phyloP scores from a whole-genome alignment of 208 protist species.

The Wallacemonas sp. region DNA sequence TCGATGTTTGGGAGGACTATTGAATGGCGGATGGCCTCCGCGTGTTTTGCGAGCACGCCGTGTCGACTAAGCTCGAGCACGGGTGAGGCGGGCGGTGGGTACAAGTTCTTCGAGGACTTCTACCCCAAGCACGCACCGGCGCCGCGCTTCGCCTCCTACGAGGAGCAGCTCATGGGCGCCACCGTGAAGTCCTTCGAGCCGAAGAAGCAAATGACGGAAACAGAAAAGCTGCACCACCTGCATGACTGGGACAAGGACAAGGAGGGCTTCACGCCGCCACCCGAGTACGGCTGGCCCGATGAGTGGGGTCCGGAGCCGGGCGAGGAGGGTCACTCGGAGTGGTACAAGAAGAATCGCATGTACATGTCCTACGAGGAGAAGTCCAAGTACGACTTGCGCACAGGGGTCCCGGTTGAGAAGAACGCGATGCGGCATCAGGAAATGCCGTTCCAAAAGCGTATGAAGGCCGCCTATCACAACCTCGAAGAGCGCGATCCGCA shows the following conservation, averaged over 20 bases:
- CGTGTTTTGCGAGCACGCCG: neutral
- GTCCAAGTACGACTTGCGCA: conserved; percentile 73
- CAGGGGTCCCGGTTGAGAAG: conserved; percentile 82
- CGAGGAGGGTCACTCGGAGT: conserved; percentile 82
- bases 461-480: conserved; percentile 86
- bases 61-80: conserved; percentile 1
- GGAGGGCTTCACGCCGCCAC: conserved; percentile 65
- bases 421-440: conserved; percentile 87
- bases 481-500: conserved; percentile 72
- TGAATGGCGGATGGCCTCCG: neutral
- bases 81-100: conserved; percentile 34
- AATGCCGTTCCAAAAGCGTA: conserved; percentile 83
- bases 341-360: conserved; percentile 90
- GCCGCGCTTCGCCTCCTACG: conserved; percentile 71
- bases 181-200: conserved; percentile 62
- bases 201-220: conserved; percentile 72
- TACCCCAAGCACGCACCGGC: conserved; percentile 82
- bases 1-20: neutral
- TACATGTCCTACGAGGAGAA: conserved; percentile 93
- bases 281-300: conserved; percentile 86
- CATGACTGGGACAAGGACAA: conserved; percentile 78
- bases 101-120: conserved; percentile 89
- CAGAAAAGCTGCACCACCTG: conserved; percentile 78
- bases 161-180: conserved; percentile 63
- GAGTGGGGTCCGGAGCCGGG: conserved; percentile 89